phyloP scores from a whole-genome alignment of 805 yeast genomes.

The Pichia cephalocereana region DNA sequence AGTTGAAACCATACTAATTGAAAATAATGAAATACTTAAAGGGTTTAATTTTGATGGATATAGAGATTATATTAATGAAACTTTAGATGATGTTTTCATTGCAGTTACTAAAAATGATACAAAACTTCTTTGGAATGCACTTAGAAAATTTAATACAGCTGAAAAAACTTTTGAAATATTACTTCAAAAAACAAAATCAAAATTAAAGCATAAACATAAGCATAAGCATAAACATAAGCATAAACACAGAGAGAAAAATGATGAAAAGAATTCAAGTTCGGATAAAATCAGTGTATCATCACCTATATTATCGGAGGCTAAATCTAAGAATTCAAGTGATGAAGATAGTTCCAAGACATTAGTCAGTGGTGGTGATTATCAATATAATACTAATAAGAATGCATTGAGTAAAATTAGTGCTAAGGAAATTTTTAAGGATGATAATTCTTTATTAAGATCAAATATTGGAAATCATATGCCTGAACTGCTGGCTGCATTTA shows the following conservation, averaged over 20 bases:
- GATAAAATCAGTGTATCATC: not conserved
- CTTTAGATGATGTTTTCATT: constrained; percentile 47
- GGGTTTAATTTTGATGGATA: too few relatives aligned
- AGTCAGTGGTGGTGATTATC: not conserved
- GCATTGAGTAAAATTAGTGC: constrained; percentile 1
- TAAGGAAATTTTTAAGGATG: constrained; percentile 4
- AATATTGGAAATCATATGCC: constrained; percentile 60
- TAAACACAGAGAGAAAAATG: not conserved
- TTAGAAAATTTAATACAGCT: constrained; percentile 58
- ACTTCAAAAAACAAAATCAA: constrained; percentile 18
- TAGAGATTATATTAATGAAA: constrained; percentile 32
- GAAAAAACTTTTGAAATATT: constrained; percentile 64
- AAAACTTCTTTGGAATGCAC: constrained; percentile 54
- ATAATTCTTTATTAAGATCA: constrained; percentile 23
- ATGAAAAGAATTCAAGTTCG: not conserved
- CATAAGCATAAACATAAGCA: not conserved
- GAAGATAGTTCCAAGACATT: not conserved
- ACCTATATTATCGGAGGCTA: not conserved
- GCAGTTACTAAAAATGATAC: constrained; percentile 47
- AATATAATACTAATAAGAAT: not conserved
- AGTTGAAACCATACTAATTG: constrained; percentile 34
- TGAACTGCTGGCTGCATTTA: constrained; percentile 54
- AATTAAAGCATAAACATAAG: not conserved
- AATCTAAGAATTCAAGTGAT: not conserved
- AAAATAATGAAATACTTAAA: constrained; percentile 43